phyloP scores from a whole-genome alignment of 768 basidiomycete species.

The Hortiboletus flavorubellus region DNA sequence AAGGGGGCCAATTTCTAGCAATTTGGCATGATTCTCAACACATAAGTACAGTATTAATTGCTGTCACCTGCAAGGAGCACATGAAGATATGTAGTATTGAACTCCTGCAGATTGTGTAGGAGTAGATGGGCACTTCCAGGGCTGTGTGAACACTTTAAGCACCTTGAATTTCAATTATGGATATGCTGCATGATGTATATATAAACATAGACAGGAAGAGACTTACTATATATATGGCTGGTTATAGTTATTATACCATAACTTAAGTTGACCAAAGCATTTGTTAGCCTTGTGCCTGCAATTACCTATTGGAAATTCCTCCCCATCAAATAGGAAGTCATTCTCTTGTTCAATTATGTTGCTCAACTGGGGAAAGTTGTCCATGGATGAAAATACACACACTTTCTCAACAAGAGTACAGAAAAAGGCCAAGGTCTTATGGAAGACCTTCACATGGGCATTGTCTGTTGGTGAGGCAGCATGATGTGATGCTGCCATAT shows the following conservation, averaged over 20 bases:
- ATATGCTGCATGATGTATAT: not conserved
- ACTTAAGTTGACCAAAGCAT: not conserved
- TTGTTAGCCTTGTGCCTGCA: not conserved
- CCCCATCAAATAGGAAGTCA: no score
- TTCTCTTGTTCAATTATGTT: not conserved
- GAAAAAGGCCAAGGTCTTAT: not conserved
- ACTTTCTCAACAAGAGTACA: not conserved
- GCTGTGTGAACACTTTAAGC: not conserved
- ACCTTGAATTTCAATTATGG: not conserved
- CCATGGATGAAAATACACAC: not conserved
- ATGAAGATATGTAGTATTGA: constrained; percentile 13
- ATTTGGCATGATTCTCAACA: constrained; percentile 2
- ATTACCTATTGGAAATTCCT: no score
- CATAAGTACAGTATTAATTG: not conserved
- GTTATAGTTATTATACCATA: not conserved
- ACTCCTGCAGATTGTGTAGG: constrained; percentile 19
- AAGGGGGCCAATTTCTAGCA: constrained; percentile 20
- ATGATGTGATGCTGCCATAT: fast-evolving
- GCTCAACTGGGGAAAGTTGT: not conserved
- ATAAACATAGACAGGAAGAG: not conserved
- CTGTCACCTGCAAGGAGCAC: constrained; percentile 14
- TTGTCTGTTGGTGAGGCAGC: not conserved
- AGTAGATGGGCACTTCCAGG: constrained; percentile 12
- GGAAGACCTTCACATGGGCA: not conserved
- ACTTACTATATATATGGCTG: not conserved